A percentile compares a stretch with the other conserved stretches of the same genome.
Evolutionary conservation across 2,329 filamentous ascomycete species (phyloP).

Genomic region (Periconia digitata): DNA sequence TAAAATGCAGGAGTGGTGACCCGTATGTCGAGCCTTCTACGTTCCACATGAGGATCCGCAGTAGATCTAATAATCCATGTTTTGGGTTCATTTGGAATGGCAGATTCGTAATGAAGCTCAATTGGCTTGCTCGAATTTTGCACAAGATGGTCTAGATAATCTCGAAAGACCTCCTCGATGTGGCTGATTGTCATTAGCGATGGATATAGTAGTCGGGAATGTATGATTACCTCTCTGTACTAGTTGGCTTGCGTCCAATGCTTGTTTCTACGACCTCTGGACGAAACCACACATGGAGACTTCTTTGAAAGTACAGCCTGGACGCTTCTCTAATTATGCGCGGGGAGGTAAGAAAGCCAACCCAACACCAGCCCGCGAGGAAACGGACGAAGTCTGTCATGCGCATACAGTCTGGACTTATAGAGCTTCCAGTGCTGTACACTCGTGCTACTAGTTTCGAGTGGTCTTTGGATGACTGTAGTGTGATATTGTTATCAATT

Average conservation of each 20-base stretch:
- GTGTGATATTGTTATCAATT: constrained; percentile 62
- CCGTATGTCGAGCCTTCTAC: constrained; percentile 53
- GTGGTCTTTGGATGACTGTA: constrained; percentile 62
- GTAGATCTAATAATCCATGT: constrained; percentile 10
- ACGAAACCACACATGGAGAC: constrained; percentile 65
- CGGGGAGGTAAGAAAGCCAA: constrained; percentile 66
- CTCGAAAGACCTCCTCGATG: constrained; percentile 43
- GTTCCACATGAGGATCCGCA: neutral
- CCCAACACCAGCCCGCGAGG: constrained; percentile 64
- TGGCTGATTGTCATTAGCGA: constrained; percentile 18
- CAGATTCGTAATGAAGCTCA: constrained; percentile 56
- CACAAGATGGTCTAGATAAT: constrained; percentile 52
- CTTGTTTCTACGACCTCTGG: constrained; percentile 63
- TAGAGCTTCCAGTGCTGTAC: constrained; percentile 53
- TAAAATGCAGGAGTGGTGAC: constrained; percentile 69
- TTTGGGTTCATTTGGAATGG: constrained; percentile 43
- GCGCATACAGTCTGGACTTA: constrained; percentile 54
- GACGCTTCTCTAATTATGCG: constrained; percentile 65
- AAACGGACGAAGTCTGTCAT: constrained; percentile 51
- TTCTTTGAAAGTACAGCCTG: constrained; percentile 57
- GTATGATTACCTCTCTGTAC: constrained; percentile 47
- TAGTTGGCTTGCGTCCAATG: constrained; percentile 56
- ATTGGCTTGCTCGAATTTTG: constrained; percentile 49
- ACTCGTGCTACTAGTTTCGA: constrained; percentile 65
- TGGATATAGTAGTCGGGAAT: neutral